Evolutionary conservation across 2,329 filamentous ascomycete genomes (phyloP).

Genomic region (Fusarium cicatricum): DNA sequence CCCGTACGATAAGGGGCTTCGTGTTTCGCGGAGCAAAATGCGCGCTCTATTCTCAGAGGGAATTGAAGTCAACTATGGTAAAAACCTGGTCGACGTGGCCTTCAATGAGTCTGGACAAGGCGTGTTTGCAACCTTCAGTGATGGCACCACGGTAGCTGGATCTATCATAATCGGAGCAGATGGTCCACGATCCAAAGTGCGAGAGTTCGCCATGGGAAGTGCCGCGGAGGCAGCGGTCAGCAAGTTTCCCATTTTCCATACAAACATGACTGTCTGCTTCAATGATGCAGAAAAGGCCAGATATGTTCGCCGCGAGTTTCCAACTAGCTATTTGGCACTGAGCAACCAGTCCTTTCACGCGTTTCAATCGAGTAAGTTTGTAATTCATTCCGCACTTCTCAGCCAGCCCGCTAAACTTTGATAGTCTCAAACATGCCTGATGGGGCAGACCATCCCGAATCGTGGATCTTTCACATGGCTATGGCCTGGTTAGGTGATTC

Average conservation of each 20-base stretch:
- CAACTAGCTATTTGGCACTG: slow-evolving; percentile 34
- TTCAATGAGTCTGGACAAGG: slow-evolving; percentile 30
- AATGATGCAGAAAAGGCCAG: slow-evolving; percentile 33
- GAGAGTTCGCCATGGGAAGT: slow-evolving; percentile 32
- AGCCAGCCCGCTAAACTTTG: not conserved
- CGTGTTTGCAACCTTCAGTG: slow-evolving; percentile 22
- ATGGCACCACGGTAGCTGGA: slow-evolving; percentile 16
- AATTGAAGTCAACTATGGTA: slow-evolving; percentile 31
- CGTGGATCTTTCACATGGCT: slow-evolving; percentile 38
- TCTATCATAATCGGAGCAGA: slow-evolving; percentile 34
- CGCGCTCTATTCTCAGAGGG: slow-evolving; percentile 28
- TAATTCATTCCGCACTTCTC: too few species aligned
- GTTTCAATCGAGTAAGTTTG: slow-evolving; percentile 34
- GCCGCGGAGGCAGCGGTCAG: slow-evolving; percentile 27
- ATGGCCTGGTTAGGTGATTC: slow-evolving; percentile 36
- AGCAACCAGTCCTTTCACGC: slow-evolving; percentile 36
- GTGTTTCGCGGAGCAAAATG: slow-evolving; percentile 34
- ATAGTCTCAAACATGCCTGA: slow-evolving; percentile 37
- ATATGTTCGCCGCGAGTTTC: slow-evolving; percentile 25
- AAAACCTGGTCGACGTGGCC: slow-evolving; percentile 28
- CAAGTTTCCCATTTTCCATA: slow-evolving; percentile 38
- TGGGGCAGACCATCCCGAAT: slow-evolving; percentile 31
- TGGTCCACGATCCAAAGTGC: slow-evolving; percentile 29
- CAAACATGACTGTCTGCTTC: slow-evolving; percentile 38
- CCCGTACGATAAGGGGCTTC: slow-evolving; percentile 32